Evolutionary conservation across 495 filamentous ascomycete genomes (phyloP).

Genomic region (Lophium mytilinum): DNA sequence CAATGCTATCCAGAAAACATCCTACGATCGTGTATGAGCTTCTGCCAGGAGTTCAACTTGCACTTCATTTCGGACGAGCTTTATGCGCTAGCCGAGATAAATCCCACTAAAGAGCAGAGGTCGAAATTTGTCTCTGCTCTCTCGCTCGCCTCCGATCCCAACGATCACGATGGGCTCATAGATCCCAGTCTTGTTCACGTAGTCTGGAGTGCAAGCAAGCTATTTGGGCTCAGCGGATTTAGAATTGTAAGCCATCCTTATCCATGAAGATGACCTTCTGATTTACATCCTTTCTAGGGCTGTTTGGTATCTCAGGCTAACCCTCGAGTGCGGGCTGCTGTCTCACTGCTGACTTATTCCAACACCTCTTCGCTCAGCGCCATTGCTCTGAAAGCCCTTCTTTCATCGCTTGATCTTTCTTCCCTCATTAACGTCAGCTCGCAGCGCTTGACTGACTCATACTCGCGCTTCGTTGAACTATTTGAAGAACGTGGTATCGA

Average conservation of each 20-base stretch:
- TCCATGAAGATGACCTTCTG: not conserved
- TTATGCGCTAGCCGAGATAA: constrained; percentile 37
- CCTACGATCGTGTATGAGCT: constrained; percentile 39
- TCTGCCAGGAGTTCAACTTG: constrained; percentile 48
- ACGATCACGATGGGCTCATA: constrained; percentile 11
- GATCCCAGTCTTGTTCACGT: constrained; percentile 20
- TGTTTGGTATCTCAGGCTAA: constrained; percentile 20
- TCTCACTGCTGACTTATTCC: constrained; percentile 1
- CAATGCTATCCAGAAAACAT: constrained; percentile 46
- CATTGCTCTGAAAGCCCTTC: constrained; percentile 8
- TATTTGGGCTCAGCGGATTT: constrained; percentile 12
- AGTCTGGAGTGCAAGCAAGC: constrained; percentile 20
- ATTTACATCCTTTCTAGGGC: not conserved
- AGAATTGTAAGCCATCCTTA: constrained; percentile 8
- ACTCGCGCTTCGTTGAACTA: constrained; percentile 2
- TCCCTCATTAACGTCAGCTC: constrained; percentile 12
- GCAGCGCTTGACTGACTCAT: constrained; percentile 14
- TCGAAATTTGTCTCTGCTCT: constrained; percentile 18
- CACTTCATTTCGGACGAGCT: constrained; percentile 59
- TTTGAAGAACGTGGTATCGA: constrained; percentile 12
- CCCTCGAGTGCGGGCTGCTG: constrained; percentile 6
- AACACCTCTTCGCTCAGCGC: constrained; percentile 6
- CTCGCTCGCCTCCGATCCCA: constrained; percentile 12
- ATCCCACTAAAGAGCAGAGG: not conserved
- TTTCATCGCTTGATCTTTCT: constrained; percentile 14